Evolutionary conservation across 768 basidiomycete species (phyloP).

Genomic region (Hygrocybe coccinea): DNA sequence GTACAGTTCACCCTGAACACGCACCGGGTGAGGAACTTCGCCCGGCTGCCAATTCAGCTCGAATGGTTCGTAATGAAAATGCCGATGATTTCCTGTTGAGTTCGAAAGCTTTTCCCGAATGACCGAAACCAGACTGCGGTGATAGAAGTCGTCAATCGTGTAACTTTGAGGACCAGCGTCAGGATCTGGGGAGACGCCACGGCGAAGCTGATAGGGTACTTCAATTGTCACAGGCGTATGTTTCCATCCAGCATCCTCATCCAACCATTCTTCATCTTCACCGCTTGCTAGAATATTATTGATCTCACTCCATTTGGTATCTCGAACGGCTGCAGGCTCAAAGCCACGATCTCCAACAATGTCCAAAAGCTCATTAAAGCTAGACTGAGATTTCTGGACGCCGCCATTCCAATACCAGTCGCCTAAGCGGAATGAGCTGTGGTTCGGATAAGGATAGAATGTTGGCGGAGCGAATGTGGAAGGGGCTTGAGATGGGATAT

Average conservation of each 20-base stretch:
- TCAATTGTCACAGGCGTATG: background rate
- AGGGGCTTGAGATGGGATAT: background rate
- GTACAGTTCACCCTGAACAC: background rate
- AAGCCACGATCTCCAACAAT: background rate
- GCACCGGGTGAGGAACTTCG: background rate
- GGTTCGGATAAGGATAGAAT: background rate
- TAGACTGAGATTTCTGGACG: background rate
- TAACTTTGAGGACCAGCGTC: conserved; percentile 5
- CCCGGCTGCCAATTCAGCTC: conserved; percentile 10
- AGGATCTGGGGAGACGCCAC: background rate
- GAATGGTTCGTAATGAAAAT: conserved; percentile 17
- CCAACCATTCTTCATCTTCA: background rate
- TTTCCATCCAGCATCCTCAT: background rate
- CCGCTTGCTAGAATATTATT: background rate
- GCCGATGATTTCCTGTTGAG: background rate
- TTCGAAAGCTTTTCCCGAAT: conserved; percentile 14
- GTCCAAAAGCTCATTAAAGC: background rate
- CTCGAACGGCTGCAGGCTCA: background rate
- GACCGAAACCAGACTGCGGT: conserved; percentile 11
- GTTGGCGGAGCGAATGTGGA: background rate
- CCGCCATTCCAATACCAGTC: background rate
- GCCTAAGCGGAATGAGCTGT: background rate
- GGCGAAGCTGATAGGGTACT: background rate
- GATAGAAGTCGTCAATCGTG: conserved; percentile 8
- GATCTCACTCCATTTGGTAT: background rate